Base-by-base conservation (phyloP, 2,329 filamentous ascomycete genomes). In the Fusarium chaquense region DNA sequence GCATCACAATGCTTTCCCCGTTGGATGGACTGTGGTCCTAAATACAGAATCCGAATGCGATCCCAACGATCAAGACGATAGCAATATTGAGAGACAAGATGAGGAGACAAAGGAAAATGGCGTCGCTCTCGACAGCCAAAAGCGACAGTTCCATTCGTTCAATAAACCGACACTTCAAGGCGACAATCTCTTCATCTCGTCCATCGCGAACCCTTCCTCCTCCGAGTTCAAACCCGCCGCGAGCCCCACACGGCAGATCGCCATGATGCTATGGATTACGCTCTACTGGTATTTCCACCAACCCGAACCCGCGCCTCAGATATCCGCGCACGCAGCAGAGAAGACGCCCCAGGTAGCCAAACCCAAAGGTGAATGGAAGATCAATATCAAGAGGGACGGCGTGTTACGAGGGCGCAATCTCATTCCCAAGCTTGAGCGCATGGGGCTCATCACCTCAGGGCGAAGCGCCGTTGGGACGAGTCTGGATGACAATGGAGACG, bases 261-360 rank as follows among this genome's bases (percentile, higher is more conserved):
- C 95, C 71, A 94, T 98, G 93, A 97, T 98, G 91, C 86, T 98
- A 9, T 98, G 93, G 93, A 89, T 94, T 35, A 94, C 93, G 2
- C 83, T 98, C 43, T 97, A 93, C 83, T 98, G 95, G 95, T 98
- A 98, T 83, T 98, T 98, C 74, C 94, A 98, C 81, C 93, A 97
- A 78, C 86, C 89, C 1, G 86, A 91, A 73, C 95, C 95, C 0
- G 83, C 86, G 24, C 84, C 87, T 1, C 86, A 88, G 51, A 76
- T 96, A 35, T 84, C 85, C 20, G 92, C 88, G 9, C 82, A 88
- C 7, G 83, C 87, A 0, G 92, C 90, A 2, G 86, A 85, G 69
- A 78, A 84, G 60, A 95, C 93, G 0, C 91, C 91, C 0, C 82
- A 87, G 20, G 78, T 81, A 7, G 95, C 92, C 7, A 90, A 88